phyloP scores from a whole-genome alignment of 495 filamentous ascomycete species.

The Penicillium diatomitis region DNA sequence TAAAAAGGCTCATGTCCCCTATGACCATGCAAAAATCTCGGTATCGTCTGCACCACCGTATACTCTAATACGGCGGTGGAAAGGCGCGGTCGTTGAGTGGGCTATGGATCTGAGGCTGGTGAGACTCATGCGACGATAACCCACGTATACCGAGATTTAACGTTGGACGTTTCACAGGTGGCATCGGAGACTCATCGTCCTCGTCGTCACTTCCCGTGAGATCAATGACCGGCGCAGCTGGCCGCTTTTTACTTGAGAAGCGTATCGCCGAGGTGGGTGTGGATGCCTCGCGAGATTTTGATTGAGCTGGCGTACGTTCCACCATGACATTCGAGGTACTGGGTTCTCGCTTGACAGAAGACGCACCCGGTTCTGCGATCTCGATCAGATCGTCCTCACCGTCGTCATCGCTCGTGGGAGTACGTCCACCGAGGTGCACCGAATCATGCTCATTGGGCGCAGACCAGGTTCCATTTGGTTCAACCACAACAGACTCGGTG shows the following conservation, averaged over 20 bases:
- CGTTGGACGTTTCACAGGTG: constrained; percentile 44
- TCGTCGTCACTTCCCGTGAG: constrained; percentile 69
- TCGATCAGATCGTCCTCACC: constrained; percentile 67
- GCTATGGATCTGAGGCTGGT: constrained; percentile 14
- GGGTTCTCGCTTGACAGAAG: constrained; percentile 39
- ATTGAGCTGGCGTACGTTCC: constrained; percentile 45
- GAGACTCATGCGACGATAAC: constrained; percentile 15
- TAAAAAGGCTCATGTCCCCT: not conserved
- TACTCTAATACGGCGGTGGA: constrained; percentile 11
- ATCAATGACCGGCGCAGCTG: constrained; percentile 61
- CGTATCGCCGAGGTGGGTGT: constrained; percentile 36
- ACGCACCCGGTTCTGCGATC: constrained; percentile 45
- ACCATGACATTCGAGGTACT: constrained; percentile 24
- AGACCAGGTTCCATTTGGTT: constrained; percentile 80
- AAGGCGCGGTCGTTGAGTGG: constrained; percentile 14
- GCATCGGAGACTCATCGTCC: constrained; percentile 52
- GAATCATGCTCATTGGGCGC: constrained; percentile 28
- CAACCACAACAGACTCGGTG: constrained; percentile 78
- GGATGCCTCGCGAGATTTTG: constrained; percentile 47
- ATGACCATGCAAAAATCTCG: too few species aligned
- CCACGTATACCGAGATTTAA: constrained; percentile 12
- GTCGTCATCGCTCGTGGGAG: constrained; percentile 44
- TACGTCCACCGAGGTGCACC: constrained; percentile 26
- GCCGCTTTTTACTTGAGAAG: constrained; percentile 48
- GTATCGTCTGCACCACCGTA: too few species aligned